phyloP scores from a whole-genome alignment of 306 rosid species.

The Fagus crenata region DNA sequence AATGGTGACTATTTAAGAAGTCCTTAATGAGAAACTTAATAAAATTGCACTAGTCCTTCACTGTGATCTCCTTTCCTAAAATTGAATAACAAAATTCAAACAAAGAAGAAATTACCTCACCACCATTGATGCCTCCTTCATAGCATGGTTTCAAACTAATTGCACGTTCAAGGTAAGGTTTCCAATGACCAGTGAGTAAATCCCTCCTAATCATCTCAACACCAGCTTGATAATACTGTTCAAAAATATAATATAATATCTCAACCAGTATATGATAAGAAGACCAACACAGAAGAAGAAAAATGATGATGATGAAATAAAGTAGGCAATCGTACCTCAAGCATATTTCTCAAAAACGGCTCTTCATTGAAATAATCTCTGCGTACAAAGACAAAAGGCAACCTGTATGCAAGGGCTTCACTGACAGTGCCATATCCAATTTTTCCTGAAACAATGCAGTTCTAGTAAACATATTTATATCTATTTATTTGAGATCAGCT shows the following conservation, averaged over 20 bases:
- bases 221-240: conserved; percentile 82
- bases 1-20: background rate
- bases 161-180: conserved; percentile 96
- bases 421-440: conserved; percentile 95
- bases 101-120: conserved; percentile 62
- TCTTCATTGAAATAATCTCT: conserved; percentile 99
- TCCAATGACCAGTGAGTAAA: conserved; percentile 97
- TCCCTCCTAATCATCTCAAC: conserved; percentile 99
- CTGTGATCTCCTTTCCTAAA: background rate
- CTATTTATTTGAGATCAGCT: conserved; percentile 23
- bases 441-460: conserved; percentile 62
- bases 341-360: conserved; percentile 97
- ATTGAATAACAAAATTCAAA: conserved; percentile 11
- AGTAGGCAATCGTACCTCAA: conserved; percentile 55
- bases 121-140: conserved; percentile 90
- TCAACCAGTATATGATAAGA: conserved; percentile 5
- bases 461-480: conserved; percentile 5
- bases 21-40: background rate
- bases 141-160: conserved; percentile 93
- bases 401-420: conserved; percentile 84
- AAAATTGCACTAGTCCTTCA: background rate
- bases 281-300: background rate
- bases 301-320: background rate
- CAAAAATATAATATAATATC: background rate
- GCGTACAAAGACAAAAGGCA: conserved; percentile 96